These are phyloP conservation scores for Lentinula guzmanii DNA, from an alignment of 768 basidiomycete genomes.

Conservation along the genomic window DNA sequence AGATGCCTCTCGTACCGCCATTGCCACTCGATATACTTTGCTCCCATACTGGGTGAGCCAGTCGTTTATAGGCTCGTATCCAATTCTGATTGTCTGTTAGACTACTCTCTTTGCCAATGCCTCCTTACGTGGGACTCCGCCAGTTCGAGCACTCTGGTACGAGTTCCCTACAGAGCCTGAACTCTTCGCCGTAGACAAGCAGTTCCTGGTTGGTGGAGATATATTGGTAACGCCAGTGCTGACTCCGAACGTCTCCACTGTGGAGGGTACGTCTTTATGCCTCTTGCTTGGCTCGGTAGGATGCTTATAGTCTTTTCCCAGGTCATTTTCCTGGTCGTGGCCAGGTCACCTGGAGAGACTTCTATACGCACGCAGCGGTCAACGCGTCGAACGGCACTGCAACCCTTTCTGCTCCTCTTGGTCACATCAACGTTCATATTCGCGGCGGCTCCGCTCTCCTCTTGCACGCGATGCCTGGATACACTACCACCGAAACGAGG, in stretches of 20 bases:
- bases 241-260: slow-evolving; percentile 58
- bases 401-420: slow-evolving; percentile 60
- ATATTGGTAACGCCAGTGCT: slow-evolving; percentile 77
- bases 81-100: slow-evolving; percentile 25
- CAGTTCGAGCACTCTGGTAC: slow-evolving; percentile 70
- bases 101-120: slow-evolving; percentile 71
- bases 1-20: slow-evolving; percentile 64
- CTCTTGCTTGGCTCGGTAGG: too few relatives aligned
- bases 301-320: slow-evolving; percentile 15
- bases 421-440: slow-evolving; percentile 72
- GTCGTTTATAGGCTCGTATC: neutral
- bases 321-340: slow-evolving; percentile 64
- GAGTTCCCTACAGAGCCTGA: slow-evolving; percentile 72
- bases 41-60: slow-evolving; percentile 68
- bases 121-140: slow-evolving; percentile 59
- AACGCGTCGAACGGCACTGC: slow-evolving; percentile 25
- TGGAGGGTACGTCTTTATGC: slow-evolving; percentile 42
- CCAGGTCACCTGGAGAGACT: slow-evolving; percentile 59
- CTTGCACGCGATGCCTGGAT: slow-evolving; percentile 54
- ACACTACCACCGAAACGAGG: slow-evolving; percentile 64
- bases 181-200: slow-evolving; percentile 53
- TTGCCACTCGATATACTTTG: slow-evolving; percentile 63
- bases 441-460: slow-evolving; percentile 65
- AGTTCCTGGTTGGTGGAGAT: slow-evolving; percentile 67
- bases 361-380: slow-evolving; percentile 61